Percentiles rank a stretch among this genome's conserved stretches.
Evolutionary conservation across 768 basidiomycete species (phyloP).

Genomic region (Gymnopilus junonius): DNA sequence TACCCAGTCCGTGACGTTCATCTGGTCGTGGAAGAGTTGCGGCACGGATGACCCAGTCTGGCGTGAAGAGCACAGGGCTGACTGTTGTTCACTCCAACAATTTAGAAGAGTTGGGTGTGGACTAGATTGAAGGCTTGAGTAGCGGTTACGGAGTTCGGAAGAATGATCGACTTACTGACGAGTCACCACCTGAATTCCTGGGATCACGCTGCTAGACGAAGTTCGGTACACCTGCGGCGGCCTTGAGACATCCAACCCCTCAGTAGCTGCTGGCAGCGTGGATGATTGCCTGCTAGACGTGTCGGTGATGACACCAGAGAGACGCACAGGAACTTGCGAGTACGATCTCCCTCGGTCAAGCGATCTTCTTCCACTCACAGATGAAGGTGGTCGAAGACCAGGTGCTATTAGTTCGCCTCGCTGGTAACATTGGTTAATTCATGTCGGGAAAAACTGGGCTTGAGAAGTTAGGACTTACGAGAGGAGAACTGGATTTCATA

Average conservation of each 20-base stretch:
- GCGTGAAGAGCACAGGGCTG: slow-evolving; percentile 47
- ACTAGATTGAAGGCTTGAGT: too few species aligned
- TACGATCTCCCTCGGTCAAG: slow-evolving; percentile 35
- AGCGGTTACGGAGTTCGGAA: too few species aligned
- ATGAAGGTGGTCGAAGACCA: slow-evolving; percentile 1
- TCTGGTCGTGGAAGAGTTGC: slow-evolving; percentile 15
- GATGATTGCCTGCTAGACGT: background rate
- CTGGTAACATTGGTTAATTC: slow-evolving; percentile 1
- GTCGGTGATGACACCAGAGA: slow-evolving; percentile 20
- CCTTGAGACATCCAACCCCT: background rate
- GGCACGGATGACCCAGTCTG: slow-evolving; percentile 40
- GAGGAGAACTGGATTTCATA: slow-evolving; percentile 15
- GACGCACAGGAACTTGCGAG: slow-evolving; percentile 23
- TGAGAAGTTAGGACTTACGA: background rate
- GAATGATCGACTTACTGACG: too few species aligned
- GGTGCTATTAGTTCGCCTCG: background rate
- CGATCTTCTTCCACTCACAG: slow-evolving; percentile 9
- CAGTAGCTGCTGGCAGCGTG: background rate
- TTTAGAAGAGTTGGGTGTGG: slow-evolving; percentile 9
- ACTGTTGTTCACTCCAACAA: slow-evolving; percentile 34
- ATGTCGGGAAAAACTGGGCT: background rate
- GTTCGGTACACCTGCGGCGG: too few species aligned
- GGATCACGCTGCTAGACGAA: too few species aligned
- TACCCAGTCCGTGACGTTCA: too few species aligned
- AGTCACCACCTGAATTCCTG: too few species aligned